phyloP scores from a whole-genome alignment of 192 early-diverging fungal genomes.

The Coemansia sp. region DNA sequence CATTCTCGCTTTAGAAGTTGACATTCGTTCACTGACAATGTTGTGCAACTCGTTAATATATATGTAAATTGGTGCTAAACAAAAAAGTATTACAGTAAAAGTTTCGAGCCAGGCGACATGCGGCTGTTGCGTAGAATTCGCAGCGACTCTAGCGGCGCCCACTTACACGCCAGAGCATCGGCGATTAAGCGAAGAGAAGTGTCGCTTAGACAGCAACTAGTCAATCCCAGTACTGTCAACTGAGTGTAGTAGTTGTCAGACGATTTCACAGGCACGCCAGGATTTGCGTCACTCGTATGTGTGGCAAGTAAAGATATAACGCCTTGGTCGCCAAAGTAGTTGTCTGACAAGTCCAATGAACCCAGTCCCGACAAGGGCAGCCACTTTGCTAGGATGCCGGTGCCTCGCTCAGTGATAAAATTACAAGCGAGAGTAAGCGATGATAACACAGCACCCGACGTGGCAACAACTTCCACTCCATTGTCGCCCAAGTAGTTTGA shows the following conservation, averaged over 20 bases:
- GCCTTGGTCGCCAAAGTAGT: slow-evolving; percentile 57
- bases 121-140: slow-evolving; percentile 52
- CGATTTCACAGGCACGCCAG: background rate
- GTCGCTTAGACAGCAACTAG: slow-evolving; percentile 54
- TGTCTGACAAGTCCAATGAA: slow-evolving; percentile 46
- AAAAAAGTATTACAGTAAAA: slow-evolving; percentile 17
- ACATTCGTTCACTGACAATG: slow-evolving; percentile 1
- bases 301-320: slow-evolving; percentile 32
- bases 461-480: slow-evolving; percentile 34
- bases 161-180: slow-evolving; percentile 32
- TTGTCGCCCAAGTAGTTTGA: slow-evolving; percentile 50
- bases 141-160: slow-evolving; percentile 46
- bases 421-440: slow-evolving; percentile 53
- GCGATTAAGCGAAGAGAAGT: slow-evolving; percentile 41
- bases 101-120: slow-evolving; percentile 38
- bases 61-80: background rate
- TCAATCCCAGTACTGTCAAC: slow-evolving; percentile 39
- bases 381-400: slow-evolving; percentile 41
- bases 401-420: slow-evolving; percentile 53
- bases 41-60: slow-evolving; percentile 18
- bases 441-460: slow-evolving; percentile 25
- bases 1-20: background rate
- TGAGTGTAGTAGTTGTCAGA: slow-evolving; percentile 13
- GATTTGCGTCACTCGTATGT: background rate
- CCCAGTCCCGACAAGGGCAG: slow-evolving; percentile 34